A percentile compares a stretch with the other conserved stretches of the same genome.
These are phyloP conservation scores for Centaurea solstitialis DNA, from an alignment of 129 eudicot genomes.

Conservation along the genomic window DNA sequence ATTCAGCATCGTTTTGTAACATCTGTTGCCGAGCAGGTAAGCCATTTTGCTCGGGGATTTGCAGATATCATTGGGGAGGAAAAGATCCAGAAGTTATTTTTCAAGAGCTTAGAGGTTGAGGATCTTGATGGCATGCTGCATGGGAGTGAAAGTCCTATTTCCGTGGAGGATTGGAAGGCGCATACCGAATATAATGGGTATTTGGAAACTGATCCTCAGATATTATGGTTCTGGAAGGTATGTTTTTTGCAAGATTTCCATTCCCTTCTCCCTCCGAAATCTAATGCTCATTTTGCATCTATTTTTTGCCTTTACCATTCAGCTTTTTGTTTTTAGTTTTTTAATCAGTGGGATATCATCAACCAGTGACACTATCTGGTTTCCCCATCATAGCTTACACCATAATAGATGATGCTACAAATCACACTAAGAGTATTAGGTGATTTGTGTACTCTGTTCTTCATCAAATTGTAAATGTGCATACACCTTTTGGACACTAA, in stretches of 20 bases:
- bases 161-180: conserved; percentile 84
- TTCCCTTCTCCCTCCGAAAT: background rate
- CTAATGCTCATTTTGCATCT: background rate
- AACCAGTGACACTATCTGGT: too few relatives aligned
- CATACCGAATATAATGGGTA: conserved; percentile 88
- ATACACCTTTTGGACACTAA: too few relatives aligned
- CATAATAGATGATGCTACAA: too few relatives aligned
- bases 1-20: conserved; percentile 61
- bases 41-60: conserved; percentile 64
- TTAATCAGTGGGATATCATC: too few relatives aligned
- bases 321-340: too few relatives aligned
- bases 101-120: conserved; percentile 61
- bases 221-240: conserved; percentile 97
- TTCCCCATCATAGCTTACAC: too few relatives aligned
- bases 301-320: too few relatives aligned
- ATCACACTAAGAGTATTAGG: too few relatives aligned
- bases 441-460: too few relatives aligned
- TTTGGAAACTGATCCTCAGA: conserved; percentile 67
- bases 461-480: too few relatives aligned
- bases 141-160: conserved; percentile 73
- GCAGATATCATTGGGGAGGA: conserved; percentile 49
- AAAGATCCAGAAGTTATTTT: conserved; percentile 39
- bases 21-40: conserved; percentile 65
- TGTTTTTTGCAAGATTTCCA: background rate
- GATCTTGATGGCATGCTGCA: conserved; percentile 80